Evolutionary conservation across 345 rosid genomes (phyloP).

Genomic region (Populus pruinosa): DNA sequence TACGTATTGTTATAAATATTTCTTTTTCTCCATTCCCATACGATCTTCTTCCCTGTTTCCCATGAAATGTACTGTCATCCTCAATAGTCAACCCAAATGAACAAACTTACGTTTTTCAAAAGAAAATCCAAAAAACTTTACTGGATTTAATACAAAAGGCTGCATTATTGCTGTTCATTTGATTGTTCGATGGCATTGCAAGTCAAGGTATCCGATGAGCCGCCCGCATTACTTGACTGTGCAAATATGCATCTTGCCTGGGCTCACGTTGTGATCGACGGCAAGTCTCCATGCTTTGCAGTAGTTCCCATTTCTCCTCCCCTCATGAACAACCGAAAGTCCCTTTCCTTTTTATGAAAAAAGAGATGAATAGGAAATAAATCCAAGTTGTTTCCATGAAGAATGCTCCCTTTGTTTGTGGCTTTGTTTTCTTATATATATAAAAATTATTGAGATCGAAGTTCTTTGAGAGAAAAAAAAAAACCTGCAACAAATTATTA

Average conservation of each 20-base stretch:
- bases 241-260: not conserved
- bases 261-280: not conserved
- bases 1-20: conserved; percentile 9
- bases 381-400: no score
- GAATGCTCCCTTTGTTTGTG: no score
- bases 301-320: no score
- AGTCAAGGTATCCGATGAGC: conserved; percentile 45
- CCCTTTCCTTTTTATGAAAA: no score
- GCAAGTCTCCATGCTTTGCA: not conserved
- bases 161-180: conserved; percentile 26
- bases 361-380: no score
- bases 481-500: no score
- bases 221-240: conserved; percentile 72
- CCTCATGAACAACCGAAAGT: no score
- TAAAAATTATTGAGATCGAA: no score
- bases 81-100: not conserved
- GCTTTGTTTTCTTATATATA: no score
- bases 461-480: no score
- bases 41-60: not conserved
- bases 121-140: not conserved
- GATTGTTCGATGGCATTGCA: conserved; percentile 11
- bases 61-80: not conserved
- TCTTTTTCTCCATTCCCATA: not conserved
- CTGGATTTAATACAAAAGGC: not conserved
- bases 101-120: not conserved